phyloP scores from a whole-genome alignment of 176 grass and related monocot species.

The Poa pratensis region DNA sequence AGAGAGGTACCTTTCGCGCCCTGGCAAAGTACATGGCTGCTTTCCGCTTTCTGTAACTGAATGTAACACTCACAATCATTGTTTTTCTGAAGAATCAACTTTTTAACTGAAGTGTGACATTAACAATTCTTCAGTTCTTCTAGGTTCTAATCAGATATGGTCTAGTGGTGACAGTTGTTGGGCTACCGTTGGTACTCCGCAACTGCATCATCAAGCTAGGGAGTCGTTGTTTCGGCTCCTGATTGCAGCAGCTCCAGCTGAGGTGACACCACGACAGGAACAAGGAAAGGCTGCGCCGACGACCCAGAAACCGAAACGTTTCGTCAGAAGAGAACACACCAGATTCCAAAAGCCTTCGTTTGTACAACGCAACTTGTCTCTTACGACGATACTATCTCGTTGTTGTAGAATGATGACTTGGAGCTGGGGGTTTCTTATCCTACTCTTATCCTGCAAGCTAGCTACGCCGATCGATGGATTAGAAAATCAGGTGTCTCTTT shows the following conservation, averaged over 20 bases:
- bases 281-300: background rate
- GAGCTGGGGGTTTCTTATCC: slow-evolving; percentile 15
- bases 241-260: slow-evolving; percentile 6
- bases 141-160: background rate
- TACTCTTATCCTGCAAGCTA: slow-evolving; percentile 36
- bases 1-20: background rate
- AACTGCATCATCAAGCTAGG: background rate
- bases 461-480: background rate
- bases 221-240: slow-evolving; percentile 26
- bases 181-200: background rate
- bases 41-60: slow-evolving; percentile 22
- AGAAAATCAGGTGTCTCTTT: slow-evolving; percentile 23
- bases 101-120: background rate
- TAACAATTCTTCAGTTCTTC: background rate
- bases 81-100: background rate
- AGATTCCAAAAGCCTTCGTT: slow-evolving; percentile 3
- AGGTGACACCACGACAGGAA: slow-evolving; percentile 22
- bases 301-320: slow-evolving; percentile 27
- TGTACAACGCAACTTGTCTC: background rate
- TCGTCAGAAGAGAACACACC: background rate
- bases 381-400: background rate
- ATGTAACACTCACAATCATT: slow-evolving; percentile 1
- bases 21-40: slow-evolving; percentile 5
- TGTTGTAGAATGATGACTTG: background rate
- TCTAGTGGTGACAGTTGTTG: background rate